Evolutionary conservation across 371 early-diverging fungal genomes (phyloP).

Genomic region (Smittium culicis): DNA sequence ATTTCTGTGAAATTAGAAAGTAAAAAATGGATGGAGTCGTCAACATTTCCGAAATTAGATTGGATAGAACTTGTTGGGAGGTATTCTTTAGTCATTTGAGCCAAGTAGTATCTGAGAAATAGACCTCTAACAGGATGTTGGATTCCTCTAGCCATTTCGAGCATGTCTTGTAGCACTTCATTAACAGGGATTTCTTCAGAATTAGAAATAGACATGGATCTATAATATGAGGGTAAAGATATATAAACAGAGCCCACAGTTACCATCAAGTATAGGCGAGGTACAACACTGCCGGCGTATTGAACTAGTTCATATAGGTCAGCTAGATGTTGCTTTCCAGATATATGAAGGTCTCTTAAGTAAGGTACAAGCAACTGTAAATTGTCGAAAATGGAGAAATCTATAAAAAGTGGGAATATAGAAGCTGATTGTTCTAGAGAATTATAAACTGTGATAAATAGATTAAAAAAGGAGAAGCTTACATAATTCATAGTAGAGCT

Average conservation of each 20-base stretch:
- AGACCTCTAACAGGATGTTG: slow-evolving; percentile 94
- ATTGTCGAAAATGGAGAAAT: slow-evolving; percentile 88
- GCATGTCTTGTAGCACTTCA: slow-evolving; percentile 92
- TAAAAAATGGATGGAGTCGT: slow-evolving; percentile 83
- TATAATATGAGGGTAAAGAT: slow-evolving; percentile 35
- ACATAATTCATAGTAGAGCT: slow-evolving; percentile 94
- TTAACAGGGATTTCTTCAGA: slow-evolving; percentile 62
- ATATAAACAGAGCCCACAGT: slow-evolving; percentile 91
- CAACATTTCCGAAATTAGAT: slow-evolving; percentile 12
- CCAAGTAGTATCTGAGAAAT: slow-evolving; percentile 84
- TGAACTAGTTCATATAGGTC: slow-evolving; percentile 94
- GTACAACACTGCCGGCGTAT: slow-evolving; percentile 93
- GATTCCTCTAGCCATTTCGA: slow-evolving; percentile 93
- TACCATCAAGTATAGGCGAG: slow-evolving; percentile 92
- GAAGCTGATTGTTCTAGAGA: too few relatives aligned
- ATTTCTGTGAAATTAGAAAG: slow-evolving; percentile 93
- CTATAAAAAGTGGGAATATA: slow-evolving; percentile 18
- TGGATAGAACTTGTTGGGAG: slow-evolving; percentile 35
- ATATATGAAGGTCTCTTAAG: slow-evolving; percentile 69
- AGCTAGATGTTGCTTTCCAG: slow-evolving; percentile 75
- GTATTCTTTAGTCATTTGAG: slow-evolving; percentile 80
- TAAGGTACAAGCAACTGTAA: slow-evolving; percentile 74
- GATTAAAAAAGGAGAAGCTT: not conserved
- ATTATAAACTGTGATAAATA: not conserved
- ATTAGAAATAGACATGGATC: not conserved